These are phyloP conservation scores for Russula foetens DNA, from an alignment of 768 basidiomycete genomes.

Conservation along the genomic window DNA sequence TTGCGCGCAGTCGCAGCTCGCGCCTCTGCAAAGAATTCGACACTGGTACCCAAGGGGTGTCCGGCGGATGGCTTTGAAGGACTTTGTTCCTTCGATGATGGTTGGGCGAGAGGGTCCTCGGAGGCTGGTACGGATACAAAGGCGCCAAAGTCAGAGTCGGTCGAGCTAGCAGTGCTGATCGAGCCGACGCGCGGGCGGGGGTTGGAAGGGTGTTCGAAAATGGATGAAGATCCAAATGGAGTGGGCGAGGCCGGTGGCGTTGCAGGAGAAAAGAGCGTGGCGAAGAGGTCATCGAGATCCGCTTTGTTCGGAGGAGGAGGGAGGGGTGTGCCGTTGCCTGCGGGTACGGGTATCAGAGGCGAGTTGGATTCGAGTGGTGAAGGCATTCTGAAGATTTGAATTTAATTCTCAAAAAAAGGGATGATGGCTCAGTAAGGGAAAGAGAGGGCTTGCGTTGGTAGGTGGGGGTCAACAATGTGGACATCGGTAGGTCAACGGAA, in stretches of 20 bases:
- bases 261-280: constrained; percentile 29
- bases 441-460: background rate
- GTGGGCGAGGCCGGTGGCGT: constrained; percentile 28
- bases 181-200: constrained; percentile 10
- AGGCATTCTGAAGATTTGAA: background rate
- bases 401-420: background rate
- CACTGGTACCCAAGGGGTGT: background rate
- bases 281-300: constrained; percentile 28
- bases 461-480: background rate
- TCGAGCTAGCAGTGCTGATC: constrained; percentile 3
- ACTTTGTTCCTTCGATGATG: background rate
- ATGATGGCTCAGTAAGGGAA: background rate
- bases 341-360: constrained; percentile 25
- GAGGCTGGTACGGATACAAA: constrained; percentile 49
- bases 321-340: background rate
- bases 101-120: constrained; percentile 40
- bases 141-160: constrained; percentile 46
- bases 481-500: constrained; percentile 1
- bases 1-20: constrained; percentile 45
- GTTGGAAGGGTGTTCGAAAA: background rate
- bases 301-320: constrained; percentile 2
- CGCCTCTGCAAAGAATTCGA: constrained; percentile 45
- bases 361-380: constrained; percentile 13
- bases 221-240: constrained; percentile 10
- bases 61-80: background rate